A percentile compares a stretch with the other conserved stretches of the same genome.
Evolutionary conservation across 305 asterid species (phyloP).

Genomic region (Lippia alba): DNA sequence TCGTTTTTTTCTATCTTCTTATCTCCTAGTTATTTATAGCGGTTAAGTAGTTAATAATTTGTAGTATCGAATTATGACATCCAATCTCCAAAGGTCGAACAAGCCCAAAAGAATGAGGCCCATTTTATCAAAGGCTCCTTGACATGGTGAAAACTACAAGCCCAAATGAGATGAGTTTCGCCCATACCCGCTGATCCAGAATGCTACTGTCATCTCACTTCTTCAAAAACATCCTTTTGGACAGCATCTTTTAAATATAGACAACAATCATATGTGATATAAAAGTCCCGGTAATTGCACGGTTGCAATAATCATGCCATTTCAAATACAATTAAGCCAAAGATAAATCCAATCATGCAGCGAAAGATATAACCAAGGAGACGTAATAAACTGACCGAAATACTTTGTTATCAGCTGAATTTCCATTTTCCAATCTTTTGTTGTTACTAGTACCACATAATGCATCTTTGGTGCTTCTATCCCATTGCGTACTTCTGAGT

Average conservation of each 20-base stretch:
- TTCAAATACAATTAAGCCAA: background rate
- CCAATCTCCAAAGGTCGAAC: no score
- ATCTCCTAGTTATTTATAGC: no score
- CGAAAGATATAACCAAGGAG: conserved; percentile 20
- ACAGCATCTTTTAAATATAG: background rate
- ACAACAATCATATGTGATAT: background rate
- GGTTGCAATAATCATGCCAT: background rate
- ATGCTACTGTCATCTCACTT: no score
- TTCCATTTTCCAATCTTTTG: conserved; percentile 13
- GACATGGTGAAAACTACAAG: no score
- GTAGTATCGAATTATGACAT: no score
- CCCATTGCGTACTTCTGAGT: conserved; percentile 63
- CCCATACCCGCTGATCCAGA: no score
- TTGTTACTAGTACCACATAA: conserved; percentile 18
- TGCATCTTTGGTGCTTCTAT: conserved; percentile 25
- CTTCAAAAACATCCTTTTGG: no score
- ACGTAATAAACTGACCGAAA: conserved; percentile 25
- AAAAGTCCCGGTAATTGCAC: background rate
- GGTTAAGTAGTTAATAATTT: no score
- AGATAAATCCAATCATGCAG: conserved; percentile 2
- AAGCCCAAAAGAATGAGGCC: no score
- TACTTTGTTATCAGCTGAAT: conserved; percentile 26
- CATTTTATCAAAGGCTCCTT: no score
- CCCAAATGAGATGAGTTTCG: no score
- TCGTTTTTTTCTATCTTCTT: no score